Percentiles rank a stretch among this genome's conserved stretches.
Evolutionary conservation across 2,329 filamentous ascomycete species (phyloP).

Genomic region (Rugonectria rugulosa): DNA sequence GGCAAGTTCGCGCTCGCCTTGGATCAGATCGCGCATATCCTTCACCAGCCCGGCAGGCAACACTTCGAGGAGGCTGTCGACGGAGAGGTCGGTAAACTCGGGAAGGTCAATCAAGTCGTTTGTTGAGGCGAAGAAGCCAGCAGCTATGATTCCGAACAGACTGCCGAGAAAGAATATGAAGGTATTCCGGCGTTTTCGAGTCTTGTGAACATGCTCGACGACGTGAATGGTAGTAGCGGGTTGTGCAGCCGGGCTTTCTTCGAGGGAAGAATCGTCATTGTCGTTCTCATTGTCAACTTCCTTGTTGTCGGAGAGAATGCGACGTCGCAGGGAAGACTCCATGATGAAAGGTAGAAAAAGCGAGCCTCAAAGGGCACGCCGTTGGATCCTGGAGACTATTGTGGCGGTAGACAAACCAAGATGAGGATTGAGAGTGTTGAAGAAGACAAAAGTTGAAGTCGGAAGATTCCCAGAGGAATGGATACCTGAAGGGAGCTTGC

Average conservation of each 20-base stretch:
- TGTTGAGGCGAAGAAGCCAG: slow-evolving; percentile 87
- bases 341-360: slow-evolving; percentile 31
- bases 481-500: not conserved
- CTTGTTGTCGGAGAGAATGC: slow-evolving; percentile 36
- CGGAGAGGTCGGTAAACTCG: slow-evolving; percentile 74
- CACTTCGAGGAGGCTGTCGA: slow-evolving; percentile 87
- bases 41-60: slow-evolving; percentile 85
- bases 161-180: slow-evolving; percentile 89
- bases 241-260: slow-evolving; percentile 39
- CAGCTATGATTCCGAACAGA: slow-evolving; percentile 87
- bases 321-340: slow-evolving; percentile 46
- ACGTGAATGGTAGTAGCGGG: slow-evolving; percentile 50
- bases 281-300: slow-evolving; percentile 33
- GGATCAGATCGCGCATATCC: slow-evolving; percentile 86
- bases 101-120: slow-evolving; percentile 89
- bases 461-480: not conserved
- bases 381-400: slow-evolving; percentile 15
- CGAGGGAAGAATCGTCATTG: slow-evolving; percentile 32
- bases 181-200: slow-evolving; percentile 76
- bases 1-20: slow-evolving; percentile 81
- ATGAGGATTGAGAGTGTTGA: slow-evolving; percentile 2
- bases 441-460: slow-evolving; percentile 2
- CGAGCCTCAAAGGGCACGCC: slow-evolving; percentile 31
- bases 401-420: slow-evolving; percentile 4
- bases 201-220: slow-evolving; percentile 55